A percentile compares a stretch with the other conserved stretches of the same genome.
phyloP scores from a whole-genome alignment of 1,284 basidiomycete species.

The Melanopsichium pennsylvanicum region DNA sequence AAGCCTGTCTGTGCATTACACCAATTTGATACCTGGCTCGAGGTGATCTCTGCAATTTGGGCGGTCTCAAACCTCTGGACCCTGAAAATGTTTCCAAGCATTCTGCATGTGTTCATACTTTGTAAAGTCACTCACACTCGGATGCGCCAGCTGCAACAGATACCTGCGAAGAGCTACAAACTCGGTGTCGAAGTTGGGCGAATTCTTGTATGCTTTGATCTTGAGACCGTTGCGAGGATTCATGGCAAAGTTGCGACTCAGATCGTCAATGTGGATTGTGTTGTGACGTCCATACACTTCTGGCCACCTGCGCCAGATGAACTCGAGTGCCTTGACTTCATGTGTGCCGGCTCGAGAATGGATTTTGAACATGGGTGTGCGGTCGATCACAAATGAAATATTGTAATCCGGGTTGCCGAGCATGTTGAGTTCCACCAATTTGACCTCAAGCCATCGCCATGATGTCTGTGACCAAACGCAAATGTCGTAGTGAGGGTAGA shows the following conservation, averaged over 20 bases:
- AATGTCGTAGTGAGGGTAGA: constrained; percentile 63
- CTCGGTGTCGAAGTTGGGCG: constrained; percentile 53
- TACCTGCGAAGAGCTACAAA: constrained; percentile 40
- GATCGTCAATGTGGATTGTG: constrained; percentile 86
- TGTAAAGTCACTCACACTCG: constrained; percentile 34
- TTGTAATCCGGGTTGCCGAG: constrained; percentile 66
- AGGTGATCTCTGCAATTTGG: too few relatives aligned
- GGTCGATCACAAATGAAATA: constrained; percentile 71
- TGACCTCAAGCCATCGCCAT: constrained; percentile 91
- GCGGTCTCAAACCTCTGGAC: constrained; percentile 19
- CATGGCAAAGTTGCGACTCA: constrained; percentile 79
- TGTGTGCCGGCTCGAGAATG: constrained; percentile 77
- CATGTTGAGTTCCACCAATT: constrained; percentile 86
- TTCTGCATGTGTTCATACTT: constrained; percentile 29
- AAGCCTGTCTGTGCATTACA: too few relatives aligned
- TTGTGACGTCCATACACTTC: constrained; percentile 68
- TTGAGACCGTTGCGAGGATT: constrained; percentile 84
- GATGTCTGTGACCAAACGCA: constrained; percentile 70
- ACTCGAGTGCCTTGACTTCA: constrained; percentile 67
- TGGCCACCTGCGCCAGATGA: constrained; percentile 58
- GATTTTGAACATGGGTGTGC: constrained; percentile 86
- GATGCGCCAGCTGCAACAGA: constrained; percentile 47
- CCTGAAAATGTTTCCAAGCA: constrained; percentile 44
- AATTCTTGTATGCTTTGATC: constrained; percentile 71
- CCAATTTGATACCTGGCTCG: too few relatives aligned